Evolutionary conservation across 805 yeast species (phyloP), one percentile per base, ranked within the genome.

Genomic region (Metahyphopichia silvanorum): DNA sequence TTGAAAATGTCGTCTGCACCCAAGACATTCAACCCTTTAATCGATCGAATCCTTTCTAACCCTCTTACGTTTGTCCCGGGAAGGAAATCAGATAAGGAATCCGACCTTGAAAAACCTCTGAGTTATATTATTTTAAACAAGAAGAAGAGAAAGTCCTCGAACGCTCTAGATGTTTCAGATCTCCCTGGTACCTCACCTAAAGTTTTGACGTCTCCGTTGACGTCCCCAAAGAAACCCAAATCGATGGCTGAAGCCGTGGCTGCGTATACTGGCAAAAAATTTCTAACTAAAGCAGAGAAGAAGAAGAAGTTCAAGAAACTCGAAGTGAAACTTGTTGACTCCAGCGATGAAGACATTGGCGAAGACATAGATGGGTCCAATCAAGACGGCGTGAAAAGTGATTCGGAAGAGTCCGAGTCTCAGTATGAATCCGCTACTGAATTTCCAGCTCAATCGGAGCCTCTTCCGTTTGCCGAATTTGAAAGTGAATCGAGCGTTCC

Each of bases 1-100:
- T n/a, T n/a, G n/a, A 21, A 14, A 27, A 27, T 22, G 32, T 25
- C 25, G 9, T 16, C 16, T n/a, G 12, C 12, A 27, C 51, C 57
- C 31, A 60, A 50, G 30, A 55, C 51, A 34, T 47, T 58, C 18
- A 66, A 74, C 31, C 85, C 86, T n/a, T 53, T 78, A 27, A 74
- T 79, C 38, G 85, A 79, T 46, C 66, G 83, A 46, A 67, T 81
- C 34, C 62, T 80, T 25, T 58, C 79, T 18, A 74, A 75, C 35
- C 88, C 87, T 7, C 53, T 82, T 32, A 66, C 66, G 18, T 86
- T 86, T 55, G 77, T 72, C 33, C 66, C 77, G 4, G 88, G 86
- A 11, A 74, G 69, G 41, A 60, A 60, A 33, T 74, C 78, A 5
- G 83, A 76, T 49, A 59, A 65, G 14, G 63, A 64, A 10, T 49